Base-by-base conservation (phyloP, 441 rosid genomes). In the Dalechampia spathulata region DNA sequence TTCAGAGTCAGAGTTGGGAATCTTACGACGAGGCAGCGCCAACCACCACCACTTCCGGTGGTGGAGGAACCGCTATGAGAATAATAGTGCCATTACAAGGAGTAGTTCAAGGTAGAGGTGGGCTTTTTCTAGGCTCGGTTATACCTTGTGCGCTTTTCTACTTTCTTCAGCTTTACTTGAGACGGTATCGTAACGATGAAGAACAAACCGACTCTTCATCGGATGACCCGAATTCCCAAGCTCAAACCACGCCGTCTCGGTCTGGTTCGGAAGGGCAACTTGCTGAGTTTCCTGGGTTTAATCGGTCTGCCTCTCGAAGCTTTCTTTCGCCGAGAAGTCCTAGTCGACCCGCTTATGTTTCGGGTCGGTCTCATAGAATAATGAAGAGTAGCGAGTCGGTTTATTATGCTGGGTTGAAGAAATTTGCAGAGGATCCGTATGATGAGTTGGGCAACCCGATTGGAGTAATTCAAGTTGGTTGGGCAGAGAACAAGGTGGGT, bases 21-120 rank as follows among this genome's bases (percentile, higher is more conserved):
- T 47, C 74, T 47, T 73, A 83, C 32, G 61, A 40, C 25, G 34
- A 50, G 60, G 6, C 20, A 25, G 38, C 54, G 27, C 51, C 60
- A 14, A 21, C 72, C n/a, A n/a, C n/a, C n/a, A n/a, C n/a, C n/a
- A n/a, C n/a, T n/a, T n/a, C n/a, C 21, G 34, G 50, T 15, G 75
- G 83, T 3, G 75, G 80, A 36, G 82, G 85, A 50, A 72, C 95
- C 30, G 96, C 78, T 75, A 91, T 91, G 98, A 82, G 96, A 65
- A 75, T 91, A 26, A 88, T 91, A 34, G 95, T 91, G 42, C 98
- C 98, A 1, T 67, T 91, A 52, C 98, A 91, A 57, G 96, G 95
- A 8, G 74, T 92, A 2, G 85, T 86, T 32, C 95, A 92, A 66
- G 95, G 96, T 34, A 75, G 95, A 43, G 93, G 91, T 1, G 98